Evolutionary conservation across 2,329 filamentous ascomycete genomes (phyloP).

Genomic region (Penicillium vulpinum): DNA sequence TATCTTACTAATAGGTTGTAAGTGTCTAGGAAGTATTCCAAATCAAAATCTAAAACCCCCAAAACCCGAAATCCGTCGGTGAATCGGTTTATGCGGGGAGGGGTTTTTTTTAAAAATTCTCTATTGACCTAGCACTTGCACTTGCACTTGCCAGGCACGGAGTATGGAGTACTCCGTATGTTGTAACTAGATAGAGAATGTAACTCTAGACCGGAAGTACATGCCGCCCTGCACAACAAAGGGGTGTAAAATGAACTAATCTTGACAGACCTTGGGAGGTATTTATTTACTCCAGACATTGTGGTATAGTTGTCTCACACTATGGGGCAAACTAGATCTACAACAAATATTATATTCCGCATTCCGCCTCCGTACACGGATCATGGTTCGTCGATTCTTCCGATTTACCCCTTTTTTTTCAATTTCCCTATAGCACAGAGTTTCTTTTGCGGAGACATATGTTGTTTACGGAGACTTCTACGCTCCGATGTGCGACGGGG

Average conservation of each 20-base stretch:
- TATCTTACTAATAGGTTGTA: neutral
- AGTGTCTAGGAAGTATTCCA: too few species aligned
- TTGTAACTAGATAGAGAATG: neutral
- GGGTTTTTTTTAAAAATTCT: neutral
- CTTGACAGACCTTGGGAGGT: neutral
- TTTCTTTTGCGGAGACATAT: neutral
- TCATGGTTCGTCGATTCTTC: neutral
- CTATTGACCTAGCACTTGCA: too few species aligned
- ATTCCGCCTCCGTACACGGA: neutral
- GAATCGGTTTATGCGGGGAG: neutral
- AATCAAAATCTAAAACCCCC: too few species aligned
- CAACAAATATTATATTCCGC: neutral
- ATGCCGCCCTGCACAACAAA: neutral
- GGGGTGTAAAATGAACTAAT: neutral
- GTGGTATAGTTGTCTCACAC: neutral
- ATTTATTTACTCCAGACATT: neutral
- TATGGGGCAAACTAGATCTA: conserved; percentile 1
- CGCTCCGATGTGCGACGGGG: neutral
- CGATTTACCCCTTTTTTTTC: neutral
- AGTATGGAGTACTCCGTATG: too few species aligned
- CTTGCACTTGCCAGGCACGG: too few species aligned
- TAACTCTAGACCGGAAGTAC: neutral
- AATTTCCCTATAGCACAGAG: neutral
- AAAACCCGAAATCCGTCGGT: neutral
- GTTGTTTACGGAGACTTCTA: neutral